Percentiles rank a stretch among this genome's conserved stretches.
Conservation (phyloP, 495 filamentous ascomycete genomes). For the Penicillium ucsense region DNA sequence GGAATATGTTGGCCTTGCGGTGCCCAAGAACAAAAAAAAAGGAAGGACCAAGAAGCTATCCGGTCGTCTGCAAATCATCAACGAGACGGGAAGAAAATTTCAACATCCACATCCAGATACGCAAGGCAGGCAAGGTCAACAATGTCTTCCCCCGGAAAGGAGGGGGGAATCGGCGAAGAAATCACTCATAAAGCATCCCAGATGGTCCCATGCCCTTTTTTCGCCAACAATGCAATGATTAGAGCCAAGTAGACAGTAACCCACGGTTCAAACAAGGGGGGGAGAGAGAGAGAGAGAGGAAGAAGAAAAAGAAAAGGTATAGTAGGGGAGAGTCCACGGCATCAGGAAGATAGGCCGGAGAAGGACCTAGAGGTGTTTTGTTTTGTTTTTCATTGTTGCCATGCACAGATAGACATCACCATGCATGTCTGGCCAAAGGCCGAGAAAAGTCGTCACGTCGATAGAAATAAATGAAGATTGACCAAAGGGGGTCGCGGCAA, state of each 20-base stretch:
- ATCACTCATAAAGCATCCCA: constrained; percentile 4
- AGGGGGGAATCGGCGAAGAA: no score
- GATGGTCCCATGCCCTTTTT: constrained; percentile 24
- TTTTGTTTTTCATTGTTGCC: background rate
- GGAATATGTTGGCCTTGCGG: no score
- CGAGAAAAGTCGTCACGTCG: background rate
- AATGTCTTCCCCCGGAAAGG: no score
- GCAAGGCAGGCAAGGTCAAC: background rate
- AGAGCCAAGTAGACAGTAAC: constrained; percentile 1
- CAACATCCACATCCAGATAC: no score
- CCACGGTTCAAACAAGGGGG: background rate
- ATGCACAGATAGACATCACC: constrained; percentile 25
- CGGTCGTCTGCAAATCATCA: no score
- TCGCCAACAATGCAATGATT: constrained; percentile 14
- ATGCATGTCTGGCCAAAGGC: constrained; percentile 15
- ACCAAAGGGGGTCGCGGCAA: no score
- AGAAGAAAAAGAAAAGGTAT: background rate
- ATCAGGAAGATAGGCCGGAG: no score
- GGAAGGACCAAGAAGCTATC: no score
- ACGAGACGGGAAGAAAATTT: no score
- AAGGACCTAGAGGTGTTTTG: no score
- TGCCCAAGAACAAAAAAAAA: no score
- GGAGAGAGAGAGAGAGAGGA: background rate
- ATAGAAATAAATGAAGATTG: background rate
- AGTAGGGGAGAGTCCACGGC: no score